These are phyloP conservation scores for Phytophthora sp. DNA, from an alignment of 352 stramenopile species.

Conservation along the genomic window DNA sequence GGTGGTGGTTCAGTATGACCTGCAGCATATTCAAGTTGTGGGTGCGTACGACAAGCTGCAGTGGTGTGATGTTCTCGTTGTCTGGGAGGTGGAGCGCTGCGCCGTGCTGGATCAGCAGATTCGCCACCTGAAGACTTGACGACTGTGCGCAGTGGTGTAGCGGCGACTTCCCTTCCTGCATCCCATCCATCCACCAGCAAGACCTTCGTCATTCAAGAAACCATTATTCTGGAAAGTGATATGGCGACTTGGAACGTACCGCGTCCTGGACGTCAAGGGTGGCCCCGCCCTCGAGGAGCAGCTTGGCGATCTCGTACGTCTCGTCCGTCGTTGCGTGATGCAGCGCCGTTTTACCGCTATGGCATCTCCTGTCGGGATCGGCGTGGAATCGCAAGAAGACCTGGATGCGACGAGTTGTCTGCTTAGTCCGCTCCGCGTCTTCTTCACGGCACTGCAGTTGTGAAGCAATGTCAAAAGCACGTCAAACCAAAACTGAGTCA, in stretches of 20 bases:
- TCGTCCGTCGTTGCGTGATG: conserved; percentile 11
- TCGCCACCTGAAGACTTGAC: conserved; percentile 15
- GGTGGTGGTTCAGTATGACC: conserved; percentile 27
- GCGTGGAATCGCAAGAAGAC: background rate
- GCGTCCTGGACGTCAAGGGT: conserved; percentile 1
- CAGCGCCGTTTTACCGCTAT: conserved; percentile 18
- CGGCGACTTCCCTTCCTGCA: conserved; percentile 19
- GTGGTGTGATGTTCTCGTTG: conserved; percentile 6
- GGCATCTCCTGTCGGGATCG: conserved; percentile 6
- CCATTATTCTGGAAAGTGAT: too few relatives aligned
- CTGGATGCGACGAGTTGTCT: background rate
- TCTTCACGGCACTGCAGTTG: conserved; percentile 17
- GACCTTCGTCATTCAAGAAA: too few relatives aligned
- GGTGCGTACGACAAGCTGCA: conserved; percentile 7
- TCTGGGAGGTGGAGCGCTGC: conserved; percentile 11
- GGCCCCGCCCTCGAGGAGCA: background rate
- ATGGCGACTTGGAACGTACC: conserved; percentile 9
- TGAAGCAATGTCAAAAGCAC: background rate
- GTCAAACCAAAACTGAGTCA: too few relatives aligned
- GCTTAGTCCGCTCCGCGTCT: conserved; percentile 5
- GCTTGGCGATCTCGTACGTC: conserved; percentile 5
- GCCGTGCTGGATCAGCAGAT: conserved; percentile 20
- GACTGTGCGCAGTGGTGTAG: conserved; percentile 20
- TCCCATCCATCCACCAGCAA: background rate
- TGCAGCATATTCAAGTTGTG: conserved; percentile 22